Conservation (phyloP, 169 alveolate species). For the Plasmodium blacklocki region DNA sequence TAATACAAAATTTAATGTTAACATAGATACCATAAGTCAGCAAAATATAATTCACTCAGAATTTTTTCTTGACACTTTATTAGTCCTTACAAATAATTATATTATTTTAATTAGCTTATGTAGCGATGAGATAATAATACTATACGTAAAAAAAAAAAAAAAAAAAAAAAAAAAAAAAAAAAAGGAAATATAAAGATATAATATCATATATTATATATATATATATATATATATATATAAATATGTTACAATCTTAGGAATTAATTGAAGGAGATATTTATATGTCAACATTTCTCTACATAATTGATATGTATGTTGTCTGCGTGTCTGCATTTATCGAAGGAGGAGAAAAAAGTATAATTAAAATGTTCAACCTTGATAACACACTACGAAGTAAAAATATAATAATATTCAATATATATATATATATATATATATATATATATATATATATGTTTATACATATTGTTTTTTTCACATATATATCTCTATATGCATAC, state of each 20-base stretch:
- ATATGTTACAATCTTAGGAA: background rate
- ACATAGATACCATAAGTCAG: background rate
- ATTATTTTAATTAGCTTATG: constrained; percentile 1
- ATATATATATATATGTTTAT: too few relatives aligned
- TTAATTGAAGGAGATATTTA: constrained; percentile 11
- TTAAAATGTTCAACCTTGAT: constrained; percentile 5
- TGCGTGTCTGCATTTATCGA: background rate
- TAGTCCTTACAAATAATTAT: background rate
- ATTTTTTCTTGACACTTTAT: background rate
- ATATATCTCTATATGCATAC: too few relatives aligned
- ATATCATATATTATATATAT: too few relatives aligned
- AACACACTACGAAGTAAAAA: constrained; percentile 5
- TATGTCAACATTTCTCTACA: background rate
- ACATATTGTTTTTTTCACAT: too few relatives aligned
- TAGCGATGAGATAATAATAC: constrained; percentile 2
- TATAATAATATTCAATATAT: background rate
- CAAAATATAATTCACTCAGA: background rate
- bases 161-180: background rate
- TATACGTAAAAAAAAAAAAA: background rate
- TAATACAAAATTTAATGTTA: background rate
- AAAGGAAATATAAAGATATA: too few relatives aligned
- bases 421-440: too few relatives aligned
- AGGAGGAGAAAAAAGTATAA: constrained; percentile 7
- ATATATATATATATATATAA: too few relatives aligned
- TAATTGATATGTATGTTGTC: background rate